Evolutionary conservation across 441 rosid species (phyloP).

Genomic region (Gossypium aridum): DNA sequence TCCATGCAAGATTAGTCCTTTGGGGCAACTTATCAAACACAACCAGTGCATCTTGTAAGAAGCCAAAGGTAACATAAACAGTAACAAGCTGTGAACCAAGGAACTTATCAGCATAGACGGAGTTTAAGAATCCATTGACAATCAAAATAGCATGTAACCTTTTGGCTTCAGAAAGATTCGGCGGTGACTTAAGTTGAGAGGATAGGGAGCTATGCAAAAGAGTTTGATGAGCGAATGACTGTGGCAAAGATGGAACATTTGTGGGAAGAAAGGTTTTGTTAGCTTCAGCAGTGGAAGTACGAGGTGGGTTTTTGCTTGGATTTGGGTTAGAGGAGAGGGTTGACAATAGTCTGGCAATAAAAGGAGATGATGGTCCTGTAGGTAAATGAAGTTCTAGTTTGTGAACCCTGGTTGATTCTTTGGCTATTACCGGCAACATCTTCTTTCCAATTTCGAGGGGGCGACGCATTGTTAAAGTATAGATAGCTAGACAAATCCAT

Average conservation of each 20-base stretch:
- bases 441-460: background rate
- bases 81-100: slow-evolving; percentile 31
- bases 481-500: too few species aligned
- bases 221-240: background rate
- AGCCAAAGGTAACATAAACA: slow-evolving; percentile 19
- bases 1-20: slow-evolving; percentile 30
- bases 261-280: background rate
- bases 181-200: slow-evolving; percentile 25
- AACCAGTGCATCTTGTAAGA: slow-evolving; percentile 19
- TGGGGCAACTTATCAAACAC: slow-evolving; percentile 28
- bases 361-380: background rate
- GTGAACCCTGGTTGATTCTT: background rate
- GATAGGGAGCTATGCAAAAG: slow-evolving; percentile 6
- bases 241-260: background rate
- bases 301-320: background rate
- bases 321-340: slow-evolving; percentile 1
- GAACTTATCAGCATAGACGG: slow-evolving; percentile 9
- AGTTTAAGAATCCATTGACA: slow-evolving; percentile 21
- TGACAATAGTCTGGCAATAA: slow-evolving; percentile 6
- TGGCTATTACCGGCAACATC: background rate
- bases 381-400: background rate
- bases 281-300: background rate
- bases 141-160: slow-evolving; percentile 22
- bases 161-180: slow-evolving; percentile 22
- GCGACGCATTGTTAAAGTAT: too few species aligned